Evolutionary conservation across 169 alveolate genomes (phyloP), one percentile per base, ranked within the genome.

Genomic region (Cryptosporidium bovis): DNA sequence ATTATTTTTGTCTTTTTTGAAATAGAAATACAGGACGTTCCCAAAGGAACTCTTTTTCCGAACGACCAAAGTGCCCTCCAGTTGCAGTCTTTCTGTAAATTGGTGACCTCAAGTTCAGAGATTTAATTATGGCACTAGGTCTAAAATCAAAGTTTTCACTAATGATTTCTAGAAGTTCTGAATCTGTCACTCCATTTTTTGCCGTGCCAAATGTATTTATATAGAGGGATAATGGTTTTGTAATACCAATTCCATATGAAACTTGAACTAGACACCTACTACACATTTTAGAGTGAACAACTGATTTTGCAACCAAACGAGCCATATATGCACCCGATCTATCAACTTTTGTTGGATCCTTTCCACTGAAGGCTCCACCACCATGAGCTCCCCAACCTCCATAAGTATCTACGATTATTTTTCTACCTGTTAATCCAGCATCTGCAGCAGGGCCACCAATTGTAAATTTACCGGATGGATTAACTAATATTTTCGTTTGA

Each of bases 321-420:
- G 99, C 98, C 82, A 97, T 97, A 93, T 98, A 98, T 34, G 99
- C 99, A 27, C 99, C 99, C 16, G 99, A 96, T 56, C 99, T 94
- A 90, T 98, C 99, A 46, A 98, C 99, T 94, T 98, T 98, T 48
- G 99, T 95, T 64, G 98, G 92, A 87, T 98, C 99, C 91, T 98
- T 98, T 90, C 99, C 99, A 62, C 99, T 97, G 96, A 98, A 98
- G 64, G 99, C 99, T 60, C 99, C 99, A 15, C 99, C 99, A 27
- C 99, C 99, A 91, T 98, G 99, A 27, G 99, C 99, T 16, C 99
- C 99, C 99, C 99, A 98, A 60, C 99, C 99, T 33, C 99, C 99
- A 92, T 98, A 98, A 29, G 99, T 98, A 92, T 98, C 99, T 48
- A 98, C 98, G 66, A 98, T 97, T 82, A 98, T 97, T 92, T 98